Evolutionary conservation across 1,284 basidiomycete genomes (phyloP), one percentile per base, ranked within the genome.

Genomic region (Leccinum fuscescens): DNA sequence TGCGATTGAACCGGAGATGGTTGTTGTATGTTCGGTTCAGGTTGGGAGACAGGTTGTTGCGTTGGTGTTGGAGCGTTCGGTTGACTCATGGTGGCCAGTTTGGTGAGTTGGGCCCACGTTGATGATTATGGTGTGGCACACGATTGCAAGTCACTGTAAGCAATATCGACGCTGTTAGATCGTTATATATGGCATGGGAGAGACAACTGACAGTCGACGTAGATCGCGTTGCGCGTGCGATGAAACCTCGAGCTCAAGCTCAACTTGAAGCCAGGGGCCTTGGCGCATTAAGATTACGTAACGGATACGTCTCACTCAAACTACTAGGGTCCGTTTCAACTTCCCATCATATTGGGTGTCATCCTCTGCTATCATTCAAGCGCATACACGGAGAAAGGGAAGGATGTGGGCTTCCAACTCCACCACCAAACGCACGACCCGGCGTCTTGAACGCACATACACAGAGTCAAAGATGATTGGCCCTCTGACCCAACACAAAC

Each of bases 1-100:
- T 57, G 67, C 0, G 66, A 22, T 55, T 62, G 65, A 6, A 55
- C 37, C 15, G 67, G 67, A 33, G 67, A 64, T 3, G 62, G 55
- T 22, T 58, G 70, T 7, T 67, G 67, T 1, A 24, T 55, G n/a
- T 64, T 68, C 9, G 58, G 35, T 11, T 71, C 71, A 0, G 62
- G 54, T 48, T 72, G 69, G 1, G 61, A 60, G 4, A 62, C 39
- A n/a, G 64, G 57, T n/a, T 63, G 72, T 44, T 60, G 65, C 4
- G 57, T 61, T 42, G 73, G 64, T 14, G 68, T 69, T 35, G 73
- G 65, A 42, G 64, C 65, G 60, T 58, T 71, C 14, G 62, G 61
- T 58, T 75, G 62, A 48, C 56, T 75, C 71, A 72, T 72, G 22
- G 37, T 44, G 35, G 24, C 22, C 37, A 15, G 27, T 12, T n/a